Conservation (phyloP, 225 moss, liverwort and hornwort genomes). For the Bryum argenteum region DNA sequence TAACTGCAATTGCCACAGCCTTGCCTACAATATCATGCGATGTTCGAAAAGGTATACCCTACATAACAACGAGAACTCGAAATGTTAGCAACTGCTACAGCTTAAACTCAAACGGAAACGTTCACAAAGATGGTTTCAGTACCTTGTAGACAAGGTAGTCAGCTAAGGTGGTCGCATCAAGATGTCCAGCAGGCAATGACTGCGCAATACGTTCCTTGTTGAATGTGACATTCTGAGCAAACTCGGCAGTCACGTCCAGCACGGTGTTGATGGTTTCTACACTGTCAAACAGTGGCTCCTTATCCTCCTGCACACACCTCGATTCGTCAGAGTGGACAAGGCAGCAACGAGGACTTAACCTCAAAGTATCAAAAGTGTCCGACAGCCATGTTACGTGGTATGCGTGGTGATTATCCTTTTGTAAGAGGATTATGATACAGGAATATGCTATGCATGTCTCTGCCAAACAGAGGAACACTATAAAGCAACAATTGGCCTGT, state of each 20-base stretch:
- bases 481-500: not conserved
- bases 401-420: too few relatives aligned
- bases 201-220: constrained; percentile 80
- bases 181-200: constrained; percentile 82
- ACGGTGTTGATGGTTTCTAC: constrained; percentile 79
- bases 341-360: too few relatives aligned
- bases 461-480: not conserved
- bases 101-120: not conserved
- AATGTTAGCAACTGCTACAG: constrained; percentile 3
- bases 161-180: constrained; percentile 98
- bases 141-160: constrained; percentile 99
- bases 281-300: constrained; percentile 97
- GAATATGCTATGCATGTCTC: too few relatives aligned
- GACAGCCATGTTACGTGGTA: too few relatives aligned
- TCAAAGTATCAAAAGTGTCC: too few relatives aligned
- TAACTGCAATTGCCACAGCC: constrained; percentile 83
- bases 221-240: constrained; percentile 87
- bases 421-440: too few relatives aligned
- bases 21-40: constrained; percentile 96
- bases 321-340: not conserved
- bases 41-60: constrained; percentile 98
- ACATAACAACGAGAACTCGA: constrained; percentile 4
- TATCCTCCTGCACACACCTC: constrained; percentile 78
- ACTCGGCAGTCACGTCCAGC: constrained; percentile 89
- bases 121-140: constrained; percentile 2